Evolutionary conservation across 148 eudicot species (phyloP).

Genomic region (Spergularia marina): DNA sequence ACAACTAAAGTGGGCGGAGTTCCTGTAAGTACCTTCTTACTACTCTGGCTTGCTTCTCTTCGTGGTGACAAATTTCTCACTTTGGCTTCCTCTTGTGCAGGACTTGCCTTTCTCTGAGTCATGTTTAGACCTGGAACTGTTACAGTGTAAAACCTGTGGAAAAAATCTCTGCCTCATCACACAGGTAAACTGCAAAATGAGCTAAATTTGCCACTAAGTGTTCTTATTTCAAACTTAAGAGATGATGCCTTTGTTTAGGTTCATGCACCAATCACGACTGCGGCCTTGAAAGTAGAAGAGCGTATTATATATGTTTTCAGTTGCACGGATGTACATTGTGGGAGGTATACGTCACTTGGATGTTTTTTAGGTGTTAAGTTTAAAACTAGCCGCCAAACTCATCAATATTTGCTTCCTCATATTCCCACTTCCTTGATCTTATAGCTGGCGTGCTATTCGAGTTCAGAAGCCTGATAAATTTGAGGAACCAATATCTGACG

Average conservation of each 20-base stretch:
- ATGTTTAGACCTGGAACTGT: constrained; percentile 35
- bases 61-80: background rate
- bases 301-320: constrained; percentile 71
- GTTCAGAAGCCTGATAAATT: constrained; percentile 52
- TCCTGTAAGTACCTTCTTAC: constrained; percentile 54
- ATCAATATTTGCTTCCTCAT: constrained; percentile 20
- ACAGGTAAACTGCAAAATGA: constrained; percentile 48
- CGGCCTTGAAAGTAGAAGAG: constrained; percentile 50
- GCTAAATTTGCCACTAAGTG: background rate
- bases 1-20: constrained; percentile 83
- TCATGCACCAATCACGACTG: constrained; percentile 69
- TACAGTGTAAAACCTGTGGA: constrained; percentile 53
- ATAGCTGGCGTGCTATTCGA: constrained; percentile 83
- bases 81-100: constrained; percentile 32
- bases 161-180: constrained; percentile 53
- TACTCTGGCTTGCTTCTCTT: background rate
- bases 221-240: background rate
- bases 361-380: constrained; percentile 2
- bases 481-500: constrained; percentile 32
- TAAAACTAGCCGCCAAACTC: background rate
- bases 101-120: constrained; percentile 66
- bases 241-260: constrained; percentile 37
- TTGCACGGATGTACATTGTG: constrained; percentile 54
- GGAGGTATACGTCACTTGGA: constrained; percentile 37
- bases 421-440: constrained; percentile 19